These are phyloP conservation scores for Diospyros lotus DNA, from an alignment of 148 eudicot genomes.

Conservation along the genomic window DNA sequence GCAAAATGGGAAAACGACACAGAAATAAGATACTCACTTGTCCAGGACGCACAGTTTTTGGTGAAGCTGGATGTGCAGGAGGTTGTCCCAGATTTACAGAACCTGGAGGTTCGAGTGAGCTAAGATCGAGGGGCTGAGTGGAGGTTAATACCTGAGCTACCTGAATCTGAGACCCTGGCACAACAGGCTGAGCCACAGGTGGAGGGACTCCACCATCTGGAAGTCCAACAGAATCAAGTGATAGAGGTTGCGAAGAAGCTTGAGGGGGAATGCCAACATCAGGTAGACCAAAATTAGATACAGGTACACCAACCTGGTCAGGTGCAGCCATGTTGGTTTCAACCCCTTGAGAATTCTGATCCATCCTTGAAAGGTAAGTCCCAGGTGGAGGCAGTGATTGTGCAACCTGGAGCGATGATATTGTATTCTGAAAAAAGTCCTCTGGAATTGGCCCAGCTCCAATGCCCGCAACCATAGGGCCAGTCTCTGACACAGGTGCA, in stretches of 20 bases:
- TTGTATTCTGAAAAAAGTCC: slow-evolving; percentile 95
- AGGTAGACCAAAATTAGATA: slow-evolving; percentile 47
- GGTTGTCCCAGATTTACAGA: slow-evolving; percentile 44
- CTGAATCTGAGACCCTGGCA: slow-evolving; percentile 49
- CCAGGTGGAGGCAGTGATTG: slow-evolving; percentile 85
- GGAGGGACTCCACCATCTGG: slow-evolving; percentile 96
- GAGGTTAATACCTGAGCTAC: slow-evolving; percentile 32
- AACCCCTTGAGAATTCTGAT: slow-evolving; percentile 53
- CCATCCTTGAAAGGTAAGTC: slow-evolving; percentile 65
- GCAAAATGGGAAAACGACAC: background rate
- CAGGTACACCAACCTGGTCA: slow-evolving; percentile 38
- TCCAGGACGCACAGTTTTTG: slow-evolving; percentile 90
- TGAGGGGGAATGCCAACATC: slow-evolving; percentile 78
- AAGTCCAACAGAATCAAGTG: slow-evolving; percentile 58
- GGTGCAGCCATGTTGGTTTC: slow-evolving; percentile 36
- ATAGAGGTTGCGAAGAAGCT: slow-evolving; percentile 41
- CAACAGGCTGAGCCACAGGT: slow-evolving; percentile 38
- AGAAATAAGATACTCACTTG: slow-evolving; percentile 40
- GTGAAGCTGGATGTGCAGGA: slow-evolving; percentile 51
- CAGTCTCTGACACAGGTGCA: slow-evolving; percentile 41
- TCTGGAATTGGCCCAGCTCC: slow-evolving; percentile 81
- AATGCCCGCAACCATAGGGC: slow-evolving; percentile 45
- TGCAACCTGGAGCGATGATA: slow-evolving; percentile 84
- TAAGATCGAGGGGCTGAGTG: slow-evolving; percentile 88
- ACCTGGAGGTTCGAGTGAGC: slow-evolving; percentile 64